Evolutionary conservation across 2,329 filamentous ascomycete species (phyloP).

Genomic region (Aspergillus brasiliensis): DNA sequence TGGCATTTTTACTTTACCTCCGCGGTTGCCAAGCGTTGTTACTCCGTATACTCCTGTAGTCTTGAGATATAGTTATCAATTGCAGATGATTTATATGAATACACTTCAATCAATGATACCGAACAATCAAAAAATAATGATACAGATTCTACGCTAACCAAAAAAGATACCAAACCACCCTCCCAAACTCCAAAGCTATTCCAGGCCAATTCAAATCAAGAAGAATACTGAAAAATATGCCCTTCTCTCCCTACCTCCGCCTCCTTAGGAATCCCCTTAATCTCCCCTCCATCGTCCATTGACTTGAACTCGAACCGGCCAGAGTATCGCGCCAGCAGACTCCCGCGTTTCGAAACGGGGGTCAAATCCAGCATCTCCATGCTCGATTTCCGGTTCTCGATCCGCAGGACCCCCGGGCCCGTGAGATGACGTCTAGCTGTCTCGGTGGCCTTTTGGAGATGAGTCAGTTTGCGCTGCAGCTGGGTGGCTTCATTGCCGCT

Average conservation of each 20-base stretch:
- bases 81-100: too few species aligned
- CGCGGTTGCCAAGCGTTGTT: neutral
- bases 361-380: constrained; percentile 33
- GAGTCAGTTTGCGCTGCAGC: constrained; percentile 57
- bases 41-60: too few species aligned
- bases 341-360: constrained; percentile 26
- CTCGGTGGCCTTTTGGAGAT: constrained; percentile 72
- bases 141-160: too few species aligned
- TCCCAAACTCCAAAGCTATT: neutral
- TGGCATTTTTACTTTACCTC: too few species aligned
- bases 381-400: constrained; percentile 49
- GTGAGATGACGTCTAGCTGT: constrained; percentile 80
- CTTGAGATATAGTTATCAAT: too few species aligned
- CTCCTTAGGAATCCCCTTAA: constrained; percentile 65
- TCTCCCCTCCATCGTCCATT: constrained; percentile 37
- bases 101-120: too few species aligned
- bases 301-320: constrained; percentile 23
- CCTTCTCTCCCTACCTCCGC: constrained; percentile 45
- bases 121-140: too few species aligned
- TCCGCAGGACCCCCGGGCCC: constrained; percentile 83
- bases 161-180: neutral
- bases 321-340: constrained; percentile 27
- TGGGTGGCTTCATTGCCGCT: constrained; percentile 47
- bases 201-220: neutral
- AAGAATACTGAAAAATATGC: constrained; percentile 37